Conservation (phyloP, 2,329 filamentous ascomycete genomes). For the Phialocephala subalpina region DNA sequence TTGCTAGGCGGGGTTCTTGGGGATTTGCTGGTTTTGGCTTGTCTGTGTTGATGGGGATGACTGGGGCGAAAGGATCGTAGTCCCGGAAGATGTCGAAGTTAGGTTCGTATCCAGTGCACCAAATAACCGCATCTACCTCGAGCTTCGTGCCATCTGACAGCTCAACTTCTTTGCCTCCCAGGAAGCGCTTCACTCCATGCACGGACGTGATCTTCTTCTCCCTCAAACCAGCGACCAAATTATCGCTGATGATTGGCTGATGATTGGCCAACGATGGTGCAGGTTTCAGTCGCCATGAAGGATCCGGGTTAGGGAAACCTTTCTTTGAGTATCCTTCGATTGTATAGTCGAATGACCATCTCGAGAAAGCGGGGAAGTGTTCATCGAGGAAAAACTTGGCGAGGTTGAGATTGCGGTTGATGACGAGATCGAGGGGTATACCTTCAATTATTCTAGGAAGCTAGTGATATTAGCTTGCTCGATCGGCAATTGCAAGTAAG, state of each 20-base stretch:
- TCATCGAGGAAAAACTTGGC: slow-evolving; percentile 14
- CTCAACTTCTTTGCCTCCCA: slow-evolving; percentile 37
- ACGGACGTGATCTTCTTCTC: slow-evolving; percentile 41
- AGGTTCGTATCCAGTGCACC: slow-evolving; percentile 46
- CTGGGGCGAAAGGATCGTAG: slow-evolving; percentile 5
- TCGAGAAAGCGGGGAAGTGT: background rate
- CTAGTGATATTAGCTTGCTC: slow-evolving; percentile 2
- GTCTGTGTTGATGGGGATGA: background rate
- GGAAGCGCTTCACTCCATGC: slow-evolving; percentile 39
- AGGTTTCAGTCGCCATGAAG: slow-evolving; percentile 44
- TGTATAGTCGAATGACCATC: slow-evolving; percentile 11
- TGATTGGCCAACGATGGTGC: slow-evolving; percentile 39
- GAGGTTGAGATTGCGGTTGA: slow-evolving; percentile 41
- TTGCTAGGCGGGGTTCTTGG: slow-evolving; percentile 36
- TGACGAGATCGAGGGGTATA: slow-evolving; percentile 34
- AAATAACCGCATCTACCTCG: slow-evolving; percentile 47
- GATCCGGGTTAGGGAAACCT: slow-evolving; percentile 41
- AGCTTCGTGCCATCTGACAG: slow-evolving; percentile 41
- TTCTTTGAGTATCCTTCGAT: slow-evolving; percentile 35
- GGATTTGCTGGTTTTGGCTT: background rate
- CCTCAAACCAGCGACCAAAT: slow-evolving; percentile 39
- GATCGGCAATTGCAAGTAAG: background rate
- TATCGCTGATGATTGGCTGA: slow-evolving; percentile 40
- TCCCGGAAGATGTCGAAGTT: slow-evolving; percentile 35
- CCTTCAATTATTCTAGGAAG: slow-evolving; percentile 43